phyloP scores from a whole-genome alignment of 1,139 yeast genomes.

The Petasospora rhodanensis region DNA sequence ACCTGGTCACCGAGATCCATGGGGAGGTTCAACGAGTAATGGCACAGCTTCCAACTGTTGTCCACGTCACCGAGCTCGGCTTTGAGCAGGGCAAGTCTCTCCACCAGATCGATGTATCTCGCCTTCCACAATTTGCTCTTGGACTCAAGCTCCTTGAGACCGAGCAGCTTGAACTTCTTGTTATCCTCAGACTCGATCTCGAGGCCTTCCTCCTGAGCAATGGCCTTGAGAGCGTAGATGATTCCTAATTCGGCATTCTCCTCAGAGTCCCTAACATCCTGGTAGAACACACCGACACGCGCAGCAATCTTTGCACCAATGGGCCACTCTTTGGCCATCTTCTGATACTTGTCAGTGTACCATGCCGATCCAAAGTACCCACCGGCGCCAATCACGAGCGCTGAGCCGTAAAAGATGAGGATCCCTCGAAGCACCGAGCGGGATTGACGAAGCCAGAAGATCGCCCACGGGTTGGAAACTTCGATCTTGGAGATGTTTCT shows the following conservation, averaged over 20 bases:
- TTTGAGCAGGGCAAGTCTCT: constrained; percentile 32
- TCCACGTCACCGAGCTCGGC: constrained; percentile 24
- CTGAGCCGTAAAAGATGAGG: constrained; percentile 22
- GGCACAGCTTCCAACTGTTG: constrained; percentile 30
- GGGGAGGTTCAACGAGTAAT: constrained; percentile 25
- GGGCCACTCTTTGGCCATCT: constrained; percentile 29
- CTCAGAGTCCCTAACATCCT: constrained; percentile 21
- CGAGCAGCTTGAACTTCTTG: constrained; percentile 26
- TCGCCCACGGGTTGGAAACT: constrained; percentile 12
- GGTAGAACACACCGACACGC: constrained; percentile 29
- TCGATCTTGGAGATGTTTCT: constrained; percentile 8
- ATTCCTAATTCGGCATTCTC: constrained; percentile 21
- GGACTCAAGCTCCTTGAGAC: constrained; percentile 14
- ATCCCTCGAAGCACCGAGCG: constrained; percentile 16
- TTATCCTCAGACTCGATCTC: constrained; percentile 16
- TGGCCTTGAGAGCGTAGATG: constrained; percentile 24
- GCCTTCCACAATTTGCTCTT: constrained; percentile 30
- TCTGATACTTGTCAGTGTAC: constrained; percentile 26
- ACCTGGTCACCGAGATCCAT: constrained; percentile 28
- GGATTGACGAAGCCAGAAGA: constrained; percentile 14
- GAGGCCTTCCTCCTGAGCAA: constrained; percentile 21
- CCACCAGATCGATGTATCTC: constrained; percentile 34
- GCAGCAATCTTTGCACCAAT: constrained; percentile 24
- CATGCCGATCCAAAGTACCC: constrained; percentile 22
- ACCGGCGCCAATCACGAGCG: constrained; percentile 17